Evolutionary conservation across 2,329 filamentous ascomycete genomes (phyloP), one percentile per base, ranked within the genome.

Genomic region (Apiospora pterosperma): DNA sequence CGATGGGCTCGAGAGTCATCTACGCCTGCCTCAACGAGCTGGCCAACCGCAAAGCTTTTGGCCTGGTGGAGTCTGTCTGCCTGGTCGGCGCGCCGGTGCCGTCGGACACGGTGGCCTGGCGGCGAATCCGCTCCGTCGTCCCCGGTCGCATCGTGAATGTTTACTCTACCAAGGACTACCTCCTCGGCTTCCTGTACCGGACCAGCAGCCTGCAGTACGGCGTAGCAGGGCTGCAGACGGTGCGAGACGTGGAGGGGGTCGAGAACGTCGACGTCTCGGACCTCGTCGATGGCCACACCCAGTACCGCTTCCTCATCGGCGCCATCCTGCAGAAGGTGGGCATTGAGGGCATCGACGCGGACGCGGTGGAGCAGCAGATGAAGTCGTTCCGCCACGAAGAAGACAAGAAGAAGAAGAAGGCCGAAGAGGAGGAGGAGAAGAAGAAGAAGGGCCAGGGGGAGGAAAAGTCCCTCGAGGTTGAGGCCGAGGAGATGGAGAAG

Each of bases 171-270:
- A 91, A 92, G 52, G 95, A 98, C 76, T 94, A 93, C 69, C 89
- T 97, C 28, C 88, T 97, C 2, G 93, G 88, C 0, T 96, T 97
- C 74, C 81, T 97, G 38, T 97, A 96, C 76, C 88, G 95, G 44
- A 93, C 90, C 2, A 93, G 90, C 64, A 93, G 91, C 71, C 85
- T 96, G 36, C 91, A 97, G 69, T 89, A 90, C 65, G 94, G 95
- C 1, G 85, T 97, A 25, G 93, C 94, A 0, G 95, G 95, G 0
- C 79, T 98, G 19, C 91, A 97, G 73, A 84, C 86, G 8, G 86
- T 96, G 41, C 82, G 86, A 42, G 87, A 87, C 21, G 87, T 93
- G 2, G 80, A 83, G 62, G 85, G 85, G 42, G 80, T 90, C 63
- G 90, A 93, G 74, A 92, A 91, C 68, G 80, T 91, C 64, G 82